These are phyloP conservation scores for Kingdonia uniflora DNA, from an alignment of 164 flowering plant species.

Conservation along the genomic window DNA sequence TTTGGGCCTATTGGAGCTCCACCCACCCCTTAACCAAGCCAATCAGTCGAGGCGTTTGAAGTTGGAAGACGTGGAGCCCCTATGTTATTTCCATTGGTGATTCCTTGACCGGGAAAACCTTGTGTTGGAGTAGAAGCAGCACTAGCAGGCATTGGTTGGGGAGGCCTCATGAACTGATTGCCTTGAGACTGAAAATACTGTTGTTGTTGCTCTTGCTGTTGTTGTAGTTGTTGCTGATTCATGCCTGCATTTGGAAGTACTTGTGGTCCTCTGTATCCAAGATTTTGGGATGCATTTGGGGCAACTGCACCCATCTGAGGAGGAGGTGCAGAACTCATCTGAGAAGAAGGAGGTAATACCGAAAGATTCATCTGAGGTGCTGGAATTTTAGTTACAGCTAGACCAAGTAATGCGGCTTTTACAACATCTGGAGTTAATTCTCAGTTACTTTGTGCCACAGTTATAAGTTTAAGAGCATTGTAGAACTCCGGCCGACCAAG, in stretches of 20 bases:
- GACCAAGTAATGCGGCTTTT: conserved; percentile 77
- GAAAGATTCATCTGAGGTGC: too few species aligned
- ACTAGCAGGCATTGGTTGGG: conserved; percentile 33
- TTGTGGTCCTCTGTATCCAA: too few species aligned
- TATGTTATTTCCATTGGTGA: conserved; percentile 26
- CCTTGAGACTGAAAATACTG: conserved; percentile 39
- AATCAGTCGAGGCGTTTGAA: conserved; percentile 40
- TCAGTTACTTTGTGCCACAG: too few species aligned
- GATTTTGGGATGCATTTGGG: too few species aligned
- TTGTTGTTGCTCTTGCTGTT: too few species aligned
- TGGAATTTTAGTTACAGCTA: conserved; percentile 94
- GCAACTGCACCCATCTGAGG: too few species aligned
- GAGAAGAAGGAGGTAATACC: conserved; percentile 35
- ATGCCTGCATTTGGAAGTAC: conserved; percentile 23
- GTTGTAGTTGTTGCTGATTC: conserved; percentile 22
- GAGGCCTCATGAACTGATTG: conserved; percentile 41
- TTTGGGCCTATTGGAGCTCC: conserved; percentile 27
- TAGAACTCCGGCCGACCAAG: too few species aligned
- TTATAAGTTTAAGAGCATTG: too few species aligned
- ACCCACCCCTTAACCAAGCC: conserved; percentile 48
- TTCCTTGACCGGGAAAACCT: too few species aligned
- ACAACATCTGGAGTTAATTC: conserved; percentile 91
- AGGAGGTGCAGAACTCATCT: conserved; percentile 13
- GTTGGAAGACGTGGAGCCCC: too few species aligned
- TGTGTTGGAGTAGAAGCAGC: conserved; percentile 32